Evolutionary conservation across 2,329 filamentous ascomycete genomes (phyloP).

Genomic region (Fusarium praegraminearum): DNA sequence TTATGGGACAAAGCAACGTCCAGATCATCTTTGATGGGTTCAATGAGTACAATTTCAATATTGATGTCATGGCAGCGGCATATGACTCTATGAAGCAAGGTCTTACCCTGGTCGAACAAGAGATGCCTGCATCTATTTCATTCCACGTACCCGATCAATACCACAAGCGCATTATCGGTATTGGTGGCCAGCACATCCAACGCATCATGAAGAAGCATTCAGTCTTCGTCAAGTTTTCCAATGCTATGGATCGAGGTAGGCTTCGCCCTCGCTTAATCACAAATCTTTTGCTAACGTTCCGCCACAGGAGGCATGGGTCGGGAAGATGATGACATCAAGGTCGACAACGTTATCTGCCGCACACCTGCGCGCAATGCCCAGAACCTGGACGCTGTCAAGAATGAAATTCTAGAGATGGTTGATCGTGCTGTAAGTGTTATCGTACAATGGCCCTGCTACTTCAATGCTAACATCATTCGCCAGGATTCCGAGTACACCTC

Average conservation of each 20-base stretch:
- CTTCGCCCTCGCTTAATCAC: conserved; percentile 8
- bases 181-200: conserved; percentile 98
- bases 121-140: conserved; percentile 98
- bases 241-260: conserved; percentile 93
- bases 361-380: conserved; percentile 97
- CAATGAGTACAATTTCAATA: conserved; percentile 99
- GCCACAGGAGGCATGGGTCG: conserved; percentile 77
- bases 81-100: conserved; percentile 97
- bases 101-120: conserved; percentile 92
- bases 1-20: conserved; percentile 99
- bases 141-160: conserved; percentile 99
- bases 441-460: not conserved
- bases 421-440: conserved; percentile 79
- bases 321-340: conserved; percentile 97
- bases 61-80: conserved; percentile 91
- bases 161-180: conserved; percentile 98
- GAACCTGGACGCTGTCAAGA: conserved; percentile 96
- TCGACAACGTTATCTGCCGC: conserved; percentile 98
- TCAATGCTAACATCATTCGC: conserved; percentile 13
- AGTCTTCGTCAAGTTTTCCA: conserved; percentile 99
- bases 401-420: conserved; percentile 99
- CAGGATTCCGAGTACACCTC: conserved; percentile 96
- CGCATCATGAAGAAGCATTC: conserved; percentile 99
- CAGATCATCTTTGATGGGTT: conserved; percentile 99
- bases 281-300: conserved; percentile 44